Evolutionary conservation across 306 rosid species (phyloP).

Genomic region (Malus domestica): DNA sequence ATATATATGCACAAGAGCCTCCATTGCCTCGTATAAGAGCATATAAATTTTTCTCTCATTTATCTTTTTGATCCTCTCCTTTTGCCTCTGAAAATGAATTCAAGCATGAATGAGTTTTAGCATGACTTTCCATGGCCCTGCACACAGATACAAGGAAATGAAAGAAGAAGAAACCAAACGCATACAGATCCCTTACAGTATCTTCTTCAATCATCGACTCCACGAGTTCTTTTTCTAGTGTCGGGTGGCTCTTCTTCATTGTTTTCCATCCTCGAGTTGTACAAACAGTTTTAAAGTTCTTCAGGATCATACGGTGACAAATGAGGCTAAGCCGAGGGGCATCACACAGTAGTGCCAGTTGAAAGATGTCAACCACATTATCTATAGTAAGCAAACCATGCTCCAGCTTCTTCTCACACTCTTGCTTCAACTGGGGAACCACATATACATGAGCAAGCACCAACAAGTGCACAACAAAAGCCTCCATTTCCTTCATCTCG

Average conservation of each 20-base stretch:
- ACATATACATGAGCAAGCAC: constrained; percentile 65
- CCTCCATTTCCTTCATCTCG: constrained; percentile 67
- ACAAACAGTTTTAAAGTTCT: constrained; percentile 51
- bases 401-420: constrained; percentile 54
- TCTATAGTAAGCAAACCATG: constrained; percentile 41
- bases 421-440: constrained; percentile 75
- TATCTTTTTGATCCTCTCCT: constrained; percentile 44
- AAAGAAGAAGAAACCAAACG: not conserved
- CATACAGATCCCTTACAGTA: constrained; percentile 33
- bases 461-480: constrained; percentile 46
- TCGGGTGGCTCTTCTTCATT: constrained; percentile 72
- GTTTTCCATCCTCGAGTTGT: constrained; percentile 66
- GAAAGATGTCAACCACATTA: constrained; percentile 67
- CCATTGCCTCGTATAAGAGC: constrained; percentile 87
- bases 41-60: constrained; percentile 59
- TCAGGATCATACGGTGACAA: constrained; percentile 62
- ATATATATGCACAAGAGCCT: constrained; percentile 91
- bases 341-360: constrained; percentile 75
- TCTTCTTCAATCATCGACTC: constrained; percentile 48
- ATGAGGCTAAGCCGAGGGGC: constrained; percentile 70
- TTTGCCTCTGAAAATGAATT: constrained; percentile 42
- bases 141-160: not conserved
- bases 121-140: not conserved
- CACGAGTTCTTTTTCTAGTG: constrained; percentile 51
- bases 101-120: constrained; percentile 1